These are phyloP conservation scores for Coemansia sp. DNA, from an alignment of 192 early-diverging fungal genomes.

Conservation along the genomic window DNA sequence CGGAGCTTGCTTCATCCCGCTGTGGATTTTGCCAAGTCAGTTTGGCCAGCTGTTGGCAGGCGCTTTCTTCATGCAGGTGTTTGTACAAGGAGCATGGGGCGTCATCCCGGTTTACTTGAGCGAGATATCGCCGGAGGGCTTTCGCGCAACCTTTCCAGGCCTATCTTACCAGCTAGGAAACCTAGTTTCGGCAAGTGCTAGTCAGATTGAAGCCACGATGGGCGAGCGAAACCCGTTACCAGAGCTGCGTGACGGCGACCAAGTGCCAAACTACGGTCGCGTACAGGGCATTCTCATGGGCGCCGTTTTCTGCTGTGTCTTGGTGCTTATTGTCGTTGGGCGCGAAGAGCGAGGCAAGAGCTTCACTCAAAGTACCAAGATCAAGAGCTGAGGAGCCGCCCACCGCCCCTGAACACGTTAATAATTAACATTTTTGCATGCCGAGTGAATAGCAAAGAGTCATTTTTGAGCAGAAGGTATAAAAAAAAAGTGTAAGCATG, in stretches of 20 bases:
- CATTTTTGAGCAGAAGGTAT: neutral
- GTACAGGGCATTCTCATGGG: conserved; percentile 68
- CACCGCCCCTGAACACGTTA: neutral
- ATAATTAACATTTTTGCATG: neutral
- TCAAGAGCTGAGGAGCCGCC: neutral
- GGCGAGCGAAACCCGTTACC: conserved; percentile 58
- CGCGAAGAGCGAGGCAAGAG: conserved; percentile 61
- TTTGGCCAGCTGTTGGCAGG: conserved; percentile 43
- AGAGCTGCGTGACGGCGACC: conserved; percentile 48
- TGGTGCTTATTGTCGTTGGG: conserved; percentile 57
- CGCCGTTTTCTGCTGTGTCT: conserved; percentile 42
- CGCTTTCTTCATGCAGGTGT: conserved; percentile 54
- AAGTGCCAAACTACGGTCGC: conserved; percentile 55
- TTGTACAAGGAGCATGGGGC: conserved; percentile 59
- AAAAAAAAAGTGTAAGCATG: neutral
- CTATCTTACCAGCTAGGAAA: conserved; percentile 79
- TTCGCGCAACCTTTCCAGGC: conserved; percentile 72
- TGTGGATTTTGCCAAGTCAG: conserved; percentile 61
- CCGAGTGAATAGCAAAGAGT: neutral
- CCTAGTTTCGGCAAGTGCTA: conserved; percentile 61
- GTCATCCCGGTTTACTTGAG: conserved; percentile 71
- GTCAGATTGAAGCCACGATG: conserved; percentile 62
- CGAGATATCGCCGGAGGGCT: conserved; percentile 68
- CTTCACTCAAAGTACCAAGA: conserved; percentile 35
- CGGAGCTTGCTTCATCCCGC: conserved; percentile 67